Base-by-base conservation (phyloP, 768 basidiomycete genomes). In the Kwoniella europaea region DNA sequence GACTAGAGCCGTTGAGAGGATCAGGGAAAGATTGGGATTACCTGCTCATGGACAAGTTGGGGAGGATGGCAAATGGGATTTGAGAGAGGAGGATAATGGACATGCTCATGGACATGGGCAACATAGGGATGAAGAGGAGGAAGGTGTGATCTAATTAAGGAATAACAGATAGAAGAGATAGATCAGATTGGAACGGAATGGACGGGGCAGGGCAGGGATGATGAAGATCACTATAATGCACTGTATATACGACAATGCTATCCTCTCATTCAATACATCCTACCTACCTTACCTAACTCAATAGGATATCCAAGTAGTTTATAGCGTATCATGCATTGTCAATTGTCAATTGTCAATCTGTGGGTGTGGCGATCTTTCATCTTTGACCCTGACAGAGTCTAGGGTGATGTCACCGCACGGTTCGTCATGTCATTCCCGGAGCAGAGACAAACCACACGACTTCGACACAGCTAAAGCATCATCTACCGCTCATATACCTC, bases 21-120 rank as follows among this genome's bases (percentile, higher is more conserved):
- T 81, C 6, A 68, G 79, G 55, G 79, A 81, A 63, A 56, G 79
- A 46, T 56, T 81, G 59, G 79, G 79, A 4, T 62, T 80, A 52
- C 71, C 67, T 44, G 67, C 66, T 10, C 67, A 70, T 46, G 78
- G 76, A 13, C 71, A 79, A 59, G 50, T 79, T 46, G 78, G 75
- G 13, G 73, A 72, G 20, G 76, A 79, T 73, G 78, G 78, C n/a
- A 79, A 79, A 53, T 70, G 68, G 68, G 68, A 68, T 57, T 43
- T 56, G 41, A 46, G 54, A 35, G 35, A 35, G 13, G 67, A 55
- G 5, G 41, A 57, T 27, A 22, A 44, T 42, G 35, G 27, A 35
- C 20, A 57, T 44, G 16, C 53, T 52, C 50, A 55, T 22, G 43
- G 46, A 10, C 18, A 44, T 57, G 65, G 55, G 35, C 10, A 12